These are phyloP conservation scores for Trichoderma erinaceum DNA, from an alignment of 495 filamentous ascomycete species.

Conservation along the genomic window DNA sequence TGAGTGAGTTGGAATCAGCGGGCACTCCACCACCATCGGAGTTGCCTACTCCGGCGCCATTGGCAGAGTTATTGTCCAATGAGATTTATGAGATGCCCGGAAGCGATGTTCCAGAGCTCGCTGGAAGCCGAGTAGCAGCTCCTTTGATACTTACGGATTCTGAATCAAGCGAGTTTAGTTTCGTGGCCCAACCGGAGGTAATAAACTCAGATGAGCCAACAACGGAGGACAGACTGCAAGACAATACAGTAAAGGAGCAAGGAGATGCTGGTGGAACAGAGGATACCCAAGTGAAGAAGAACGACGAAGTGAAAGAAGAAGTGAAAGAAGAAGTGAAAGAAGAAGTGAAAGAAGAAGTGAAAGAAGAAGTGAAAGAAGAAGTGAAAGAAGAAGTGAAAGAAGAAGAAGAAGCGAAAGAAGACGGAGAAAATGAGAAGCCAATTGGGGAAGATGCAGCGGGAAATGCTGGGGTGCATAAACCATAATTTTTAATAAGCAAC, in stretches of 20 bases:
- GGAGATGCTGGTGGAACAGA: neutral
- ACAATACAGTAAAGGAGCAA: neutral
- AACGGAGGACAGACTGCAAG: neutral
- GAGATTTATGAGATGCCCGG: constrained; percentile 8
- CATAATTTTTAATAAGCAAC: neutral
- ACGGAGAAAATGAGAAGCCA: neutral
- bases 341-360: too few species aligned
- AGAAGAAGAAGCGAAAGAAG: too few species aligned
- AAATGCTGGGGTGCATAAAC: neutral
- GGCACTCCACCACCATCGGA: neutral
- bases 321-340: too few species aligned
- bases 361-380: too few species aligned
- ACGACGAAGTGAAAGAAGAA: too few species aligned
- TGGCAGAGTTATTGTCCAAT: constrained; percentile 1
- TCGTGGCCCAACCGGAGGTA: neutral
- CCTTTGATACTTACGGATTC: neutral
- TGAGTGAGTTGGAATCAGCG: constrained; percentile 1
- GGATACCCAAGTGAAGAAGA: neutral
- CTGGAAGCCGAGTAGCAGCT: neutral
- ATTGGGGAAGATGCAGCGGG: neutral
- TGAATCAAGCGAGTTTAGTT: constrained; percentile 2
- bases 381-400: too few species aligned
- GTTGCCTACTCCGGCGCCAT: neutral
- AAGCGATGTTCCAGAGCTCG: constrained; percentile 3
- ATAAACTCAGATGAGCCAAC: neutral